Evolutionary conservation across 2,329 filamentous ascomycete genomes (phyloP).

Genomic region (Seiridium unicorne): DNA sequence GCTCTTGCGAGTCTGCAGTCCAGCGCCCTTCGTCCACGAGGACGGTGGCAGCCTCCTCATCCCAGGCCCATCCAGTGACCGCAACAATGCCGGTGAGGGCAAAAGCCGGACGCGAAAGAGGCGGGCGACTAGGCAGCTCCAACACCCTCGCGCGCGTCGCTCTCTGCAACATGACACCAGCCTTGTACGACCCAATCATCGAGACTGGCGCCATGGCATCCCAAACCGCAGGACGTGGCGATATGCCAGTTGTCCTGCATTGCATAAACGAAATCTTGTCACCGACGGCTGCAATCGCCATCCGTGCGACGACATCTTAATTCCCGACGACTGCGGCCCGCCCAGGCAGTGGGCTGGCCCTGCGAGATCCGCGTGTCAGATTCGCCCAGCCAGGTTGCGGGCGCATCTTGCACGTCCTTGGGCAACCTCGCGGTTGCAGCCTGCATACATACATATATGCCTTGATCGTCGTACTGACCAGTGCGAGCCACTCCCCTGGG

Average conservation of each 20-base stretch:
- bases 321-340: neutral
- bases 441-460: too few relatives aligned
- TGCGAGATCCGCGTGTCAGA: neutral
- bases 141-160: neutral
- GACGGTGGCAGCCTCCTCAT: too few relatives aligned
- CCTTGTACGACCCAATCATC: constrained; percentile 3
- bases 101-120: neutral
- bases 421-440: too few relatives aligned
- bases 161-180: neutral
- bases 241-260: constrained; percentile 32
- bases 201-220: neutral
- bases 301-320: neutral
- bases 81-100: neutral
- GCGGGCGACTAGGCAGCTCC: neutral
- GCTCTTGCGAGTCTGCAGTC: too few relatives aligned
- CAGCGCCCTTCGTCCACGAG: too few relatives aligned
- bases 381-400: neutral
- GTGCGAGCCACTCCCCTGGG: too few relatives aligned
- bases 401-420: neutral
- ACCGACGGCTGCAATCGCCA: neutral
- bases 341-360: neutral
- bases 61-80: too few relatives aligned
- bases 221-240: constrained; percentile 23
- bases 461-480: too few relatives aligned
- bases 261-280: constrained; percentile 29